A percentile compares a stretch with the other conserved stretches of the same genome.
Evolutionary conservation across 208 protist genomes (phyloP).

Genomic region (Trypanosoma theileri): DNA sequence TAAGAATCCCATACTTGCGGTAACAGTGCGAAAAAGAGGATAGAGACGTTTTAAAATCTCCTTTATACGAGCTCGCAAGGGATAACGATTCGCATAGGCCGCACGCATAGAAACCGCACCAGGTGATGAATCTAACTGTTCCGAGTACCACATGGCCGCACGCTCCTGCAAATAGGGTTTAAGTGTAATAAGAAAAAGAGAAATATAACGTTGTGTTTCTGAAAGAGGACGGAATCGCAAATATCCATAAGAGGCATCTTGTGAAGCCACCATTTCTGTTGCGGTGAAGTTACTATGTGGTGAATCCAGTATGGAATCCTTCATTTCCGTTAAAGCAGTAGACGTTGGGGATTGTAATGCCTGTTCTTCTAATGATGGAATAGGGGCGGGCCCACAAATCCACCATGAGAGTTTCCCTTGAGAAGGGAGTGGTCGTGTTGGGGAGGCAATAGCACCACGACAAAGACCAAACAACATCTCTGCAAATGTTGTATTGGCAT

Average conservation of each 20-base stretch:
- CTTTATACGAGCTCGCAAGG: conserved; percentile 38
- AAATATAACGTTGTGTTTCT: conserved; percentile 38
- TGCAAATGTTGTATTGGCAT: conserved; percentile 67
- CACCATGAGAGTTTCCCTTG: conserved; percentile 40
- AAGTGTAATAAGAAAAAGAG: conserved; percentile 59
- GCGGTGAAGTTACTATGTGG: conserved; percentile 29
- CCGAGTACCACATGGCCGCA: conserved; percentile 46
- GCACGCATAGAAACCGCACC: conserved; percentile 51
- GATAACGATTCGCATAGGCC: conserved; percentile 43
- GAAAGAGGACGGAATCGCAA: conserved; percentile 55
- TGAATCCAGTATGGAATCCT: conserved; percentile 13
- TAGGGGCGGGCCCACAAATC: conserved; percentile 49
- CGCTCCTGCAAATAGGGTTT: conserved; percentile 61
- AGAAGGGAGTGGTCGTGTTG: conserved; percentile 14
- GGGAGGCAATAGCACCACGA: conserved; percentile 28
- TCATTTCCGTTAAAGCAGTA: too few relatives aligned
- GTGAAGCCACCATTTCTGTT: conserved; percentile 41
- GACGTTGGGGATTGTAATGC: conserved; percentile 25
- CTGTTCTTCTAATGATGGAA: conserved; percentile 48
- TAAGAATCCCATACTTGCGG: conserved; percentile 35
- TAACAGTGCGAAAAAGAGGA: conserved; percentile 51
- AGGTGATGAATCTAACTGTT: conserved; percentile 40
- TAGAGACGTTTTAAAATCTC: conserved; percentile 46
- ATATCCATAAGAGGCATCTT: conserved; percentile 63
- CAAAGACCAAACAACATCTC: conserved; percentile 79